These are phyloP conservation scores for Fonsecaea erecta DNA, from an alignment of 2,329 filamentous ascomycete genomes.

Conservation along the genomic window DNA sequence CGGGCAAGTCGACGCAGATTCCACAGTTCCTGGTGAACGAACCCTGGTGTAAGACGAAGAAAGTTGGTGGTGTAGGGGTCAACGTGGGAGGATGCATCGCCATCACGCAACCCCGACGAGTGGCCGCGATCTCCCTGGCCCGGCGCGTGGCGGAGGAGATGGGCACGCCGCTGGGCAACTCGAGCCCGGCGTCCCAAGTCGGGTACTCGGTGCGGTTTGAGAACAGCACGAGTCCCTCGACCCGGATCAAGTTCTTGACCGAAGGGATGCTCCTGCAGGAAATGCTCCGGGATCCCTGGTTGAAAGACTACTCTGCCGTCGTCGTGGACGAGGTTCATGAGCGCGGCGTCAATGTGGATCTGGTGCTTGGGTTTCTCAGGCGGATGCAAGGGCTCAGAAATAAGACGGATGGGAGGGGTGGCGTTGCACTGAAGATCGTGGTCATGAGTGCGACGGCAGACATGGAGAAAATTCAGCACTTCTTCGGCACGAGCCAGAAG, in stretches of 20 bases:
- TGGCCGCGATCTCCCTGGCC: conserved; percentile 90
- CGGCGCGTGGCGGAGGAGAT: conserved; percentile 85
- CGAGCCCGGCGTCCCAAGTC: conserved; percentile 67
- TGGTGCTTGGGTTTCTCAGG: conserved; percentile 85
- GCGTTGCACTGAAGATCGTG: conserved; percentile 80
- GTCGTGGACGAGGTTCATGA: conserved; percentile 98
- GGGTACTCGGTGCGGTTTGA: conserved; percentile 97
- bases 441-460: conserved; percentile 98
- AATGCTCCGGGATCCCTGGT: conserved; percentile 79
- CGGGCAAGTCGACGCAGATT: conserved; percentile 94
- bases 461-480: conserved; percentile 74
- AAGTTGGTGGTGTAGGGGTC: conserved; percentile 20
- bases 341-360: conserved; percentile 89
- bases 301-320: conserved; percentile 85
- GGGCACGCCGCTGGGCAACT: conserved; percentile 64
- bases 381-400: conserved; percentile 63
- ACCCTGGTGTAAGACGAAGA: conserved; percentile 70
- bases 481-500: conserved; percentile 61
- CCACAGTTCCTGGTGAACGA: conserved; percentile 85
- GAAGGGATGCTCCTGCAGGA: conserved; percentile 97
- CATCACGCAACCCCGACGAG: conserved; percentile 90
- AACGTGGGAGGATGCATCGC: conserved; percentile 79
- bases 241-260: conserved; percentile 89
- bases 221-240: conserved; percentile 78
- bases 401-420: conserved; percentile 61